A percentile compares a stretch with the other conserved stretches of the same genome.
phyloP scores from a whole-genome alignment of 164 flowering plant species.

The Taxillus chinensis region DNA sequence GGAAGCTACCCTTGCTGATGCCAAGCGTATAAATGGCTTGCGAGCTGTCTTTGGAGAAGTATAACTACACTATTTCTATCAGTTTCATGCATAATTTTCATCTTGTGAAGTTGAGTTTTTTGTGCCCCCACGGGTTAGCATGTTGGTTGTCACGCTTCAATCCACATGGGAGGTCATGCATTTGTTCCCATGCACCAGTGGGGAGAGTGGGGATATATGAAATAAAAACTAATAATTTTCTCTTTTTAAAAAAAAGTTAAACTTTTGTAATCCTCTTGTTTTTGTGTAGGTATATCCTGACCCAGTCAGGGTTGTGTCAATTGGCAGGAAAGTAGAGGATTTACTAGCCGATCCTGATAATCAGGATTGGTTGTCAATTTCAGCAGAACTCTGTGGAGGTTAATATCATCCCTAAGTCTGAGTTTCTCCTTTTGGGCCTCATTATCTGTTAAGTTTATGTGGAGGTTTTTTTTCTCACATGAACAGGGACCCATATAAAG shows the following conservation, averaged over 20 bases:
- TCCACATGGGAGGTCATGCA: too few relatives aligned
- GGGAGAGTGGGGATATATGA: too few relatives aligned
- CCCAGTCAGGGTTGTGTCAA: conserved; percentile 91
- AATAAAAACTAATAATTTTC: too few relatives aligned
- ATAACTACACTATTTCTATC: conserved; percentile 15
- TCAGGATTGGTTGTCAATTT: conserved; percentile 63
- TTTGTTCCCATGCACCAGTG: too few relatives aligned
- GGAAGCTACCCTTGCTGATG: conserved; percentile 72
- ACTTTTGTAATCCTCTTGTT: not conserved
- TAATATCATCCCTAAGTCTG: not conserved
- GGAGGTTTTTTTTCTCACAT: conserved; percentile 6
- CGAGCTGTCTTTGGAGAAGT: conserved; percentile 99
- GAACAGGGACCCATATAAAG: conserved; percentile 85
- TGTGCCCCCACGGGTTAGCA: too few relatives aligned
- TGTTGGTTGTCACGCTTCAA: too few relatives aligned
- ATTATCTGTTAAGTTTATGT: not conserved
- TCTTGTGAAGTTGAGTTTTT: too few relatives aligned
- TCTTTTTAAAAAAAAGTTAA: too few relatives aligned
- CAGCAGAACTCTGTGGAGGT: conserved; percentile 99
- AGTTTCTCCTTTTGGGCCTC: not conserved
- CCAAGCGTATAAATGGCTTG: conserved; percentile 74
- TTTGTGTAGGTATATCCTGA: conserved; percentile 83
- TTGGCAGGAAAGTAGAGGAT: conserved; percentile 84
- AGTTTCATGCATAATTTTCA: not conserved
- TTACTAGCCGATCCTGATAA: conserved; percentile 73